These are phyloP conservation scores for Medicago lupulina DNA, from an alignment of 306 rosid species.

Conservation along the genomic window DNA sequence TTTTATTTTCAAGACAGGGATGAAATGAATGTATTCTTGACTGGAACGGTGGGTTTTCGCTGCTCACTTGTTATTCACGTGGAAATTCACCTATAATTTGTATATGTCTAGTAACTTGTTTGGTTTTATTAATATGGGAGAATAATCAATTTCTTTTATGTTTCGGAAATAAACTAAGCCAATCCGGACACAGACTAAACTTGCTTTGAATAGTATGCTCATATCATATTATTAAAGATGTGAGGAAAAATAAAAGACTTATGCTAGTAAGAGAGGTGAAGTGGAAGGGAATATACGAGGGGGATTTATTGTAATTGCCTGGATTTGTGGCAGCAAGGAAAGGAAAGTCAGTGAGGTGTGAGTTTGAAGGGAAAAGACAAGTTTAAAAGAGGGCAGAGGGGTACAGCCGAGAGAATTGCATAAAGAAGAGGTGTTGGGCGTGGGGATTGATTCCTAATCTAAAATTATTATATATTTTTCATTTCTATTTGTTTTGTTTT, in stretches of 20 bases:
- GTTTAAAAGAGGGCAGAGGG: neutral
- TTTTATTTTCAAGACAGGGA: conserved; percentile 3
- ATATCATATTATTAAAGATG: neutral
- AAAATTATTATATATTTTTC: neutral
- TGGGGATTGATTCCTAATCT: neutral
- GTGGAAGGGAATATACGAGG: neutral
- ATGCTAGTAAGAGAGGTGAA: neutral
- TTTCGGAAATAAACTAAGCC: conserved; percentile 5
- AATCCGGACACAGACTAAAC: conserved; percentile 7
- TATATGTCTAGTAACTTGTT: conserved; percentile 9
- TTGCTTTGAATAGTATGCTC: neutral
- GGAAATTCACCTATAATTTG: conserved; percentile 24
- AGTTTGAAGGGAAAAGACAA: neutral
- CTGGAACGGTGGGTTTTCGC: conserved; percentile 6
- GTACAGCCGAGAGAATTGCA: neutral
- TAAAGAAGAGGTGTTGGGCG: conserved; percentile 2
- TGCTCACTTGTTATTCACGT: conserved; percentile 20
- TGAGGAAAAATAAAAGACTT: conserved; percentile 8
- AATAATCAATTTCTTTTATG: neutral
- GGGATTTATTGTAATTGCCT: neutral
- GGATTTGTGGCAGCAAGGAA: conserved; percentile 5
- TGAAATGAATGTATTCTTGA: neutral
- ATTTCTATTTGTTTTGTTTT: conserved; percentile 13
- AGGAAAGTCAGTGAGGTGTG: conserved; percentile 14
- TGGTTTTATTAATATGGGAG: conserved; percentile 15